A percentile compares a stretch with the other conserved stretches of the same genome.
Conservation (phyloP, 2,329 filamentous ascomycete genomes). For the Trichophyton rubrum region DNA sequence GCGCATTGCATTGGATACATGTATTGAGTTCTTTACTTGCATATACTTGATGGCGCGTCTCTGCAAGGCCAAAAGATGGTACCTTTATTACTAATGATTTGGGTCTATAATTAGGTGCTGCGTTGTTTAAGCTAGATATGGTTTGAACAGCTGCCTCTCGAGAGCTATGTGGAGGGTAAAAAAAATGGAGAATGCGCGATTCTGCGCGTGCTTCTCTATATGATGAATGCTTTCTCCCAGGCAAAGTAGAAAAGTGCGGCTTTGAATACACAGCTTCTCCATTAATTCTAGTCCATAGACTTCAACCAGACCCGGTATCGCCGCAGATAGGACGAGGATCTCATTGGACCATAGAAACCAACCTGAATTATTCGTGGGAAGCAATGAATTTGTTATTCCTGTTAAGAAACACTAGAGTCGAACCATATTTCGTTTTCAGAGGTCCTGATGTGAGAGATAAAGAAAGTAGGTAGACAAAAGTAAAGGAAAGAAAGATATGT, state of each 20-base stretch:
- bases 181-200: not conserved
- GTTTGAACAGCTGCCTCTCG: not conserved
- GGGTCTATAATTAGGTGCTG: not conserved
- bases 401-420: not conserved
- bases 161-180: not conserved
- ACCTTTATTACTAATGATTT: not conserved
- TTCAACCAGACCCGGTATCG: no score
- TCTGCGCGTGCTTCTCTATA: not conserved
- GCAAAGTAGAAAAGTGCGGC: not conserved
- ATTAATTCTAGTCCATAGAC: no score
- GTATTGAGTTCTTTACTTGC: not conserved
- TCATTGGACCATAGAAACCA: not conserved
- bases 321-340: not conserved
- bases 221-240: not conserved
- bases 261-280: no score
- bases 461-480: not conserved
- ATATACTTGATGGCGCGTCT: not conserved
- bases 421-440: not conserved
- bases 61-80: not conserved
- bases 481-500: not conserved
- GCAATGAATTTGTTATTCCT: not conserved
- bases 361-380: not conserved
- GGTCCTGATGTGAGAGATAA: not conserved
- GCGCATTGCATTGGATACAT: not conserved
- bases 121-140: not conserved